A percentile compares a stretch with the other conserved stretches of the same genome.
Conservation (phyloP, 1,139 yeast species). For the Blastobotrys proliferans region DNA sequence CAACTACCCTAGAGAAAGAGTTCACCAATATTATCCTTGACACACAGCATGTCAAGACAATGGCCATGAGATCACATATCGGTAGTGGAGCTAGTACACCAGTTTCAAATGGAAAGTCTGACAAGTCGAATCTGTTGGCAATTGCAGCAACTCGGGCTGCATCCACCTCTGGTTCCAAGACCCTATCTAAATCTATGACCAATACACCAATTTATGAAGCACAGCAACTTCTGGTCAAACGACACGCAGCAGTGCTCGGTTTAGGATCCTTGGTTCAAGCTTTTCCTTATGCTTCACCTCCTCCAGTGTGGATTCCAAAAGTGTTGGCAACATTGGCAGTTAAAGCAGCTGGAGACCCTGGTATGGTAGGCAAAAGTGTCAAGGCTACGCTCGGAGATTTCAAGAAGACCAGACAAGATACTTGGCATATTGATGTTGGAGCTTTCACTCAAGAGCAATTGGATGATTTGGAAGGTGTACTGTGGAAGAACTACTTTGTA, state of each 20-base stretch:
- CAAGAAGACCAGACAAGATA: conserved; percentile 89
- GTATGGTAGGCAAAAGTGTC: conserved; percentile 80
- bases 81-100: conserved; percentile 6
- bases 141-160: not conserved
- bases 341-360: conserved; percentile 63
- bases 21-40: conserved; percentile 17
- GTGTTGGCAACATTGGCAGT: conserved; percentile 67
- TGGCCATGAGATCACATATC: conserved; percentile 7
- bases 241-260: conserved; percentile 90
- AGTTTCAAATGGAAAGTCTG: not conserved
- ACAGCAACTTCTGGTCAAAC: conserved; percentile 36
- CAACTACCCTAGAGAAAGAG: conserved; percentile 31
- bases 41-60: conserved; percentile 11
- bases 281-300: conserved; percentile 86
- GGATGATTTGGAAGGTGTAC: conserved; percentile 90
- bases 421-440: conserved; percentile 89
- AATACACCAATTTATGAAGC: conserved; percentile 20
- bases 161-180: not conserved
- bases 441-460: conserved; percentile 75
- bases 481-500: conserved; percentile 90
- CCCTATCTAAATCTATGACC: not conserved
- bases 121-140: not conserved
- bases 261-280: conserved; percentile 87
- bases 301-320: conserved; percentile 85
- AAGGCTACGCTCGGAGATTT: conserved; percentile 78